phyloP scores from a whole-genome alignment of 805 yeast species.

The Metschnikowia santaceciliae region DNA sequence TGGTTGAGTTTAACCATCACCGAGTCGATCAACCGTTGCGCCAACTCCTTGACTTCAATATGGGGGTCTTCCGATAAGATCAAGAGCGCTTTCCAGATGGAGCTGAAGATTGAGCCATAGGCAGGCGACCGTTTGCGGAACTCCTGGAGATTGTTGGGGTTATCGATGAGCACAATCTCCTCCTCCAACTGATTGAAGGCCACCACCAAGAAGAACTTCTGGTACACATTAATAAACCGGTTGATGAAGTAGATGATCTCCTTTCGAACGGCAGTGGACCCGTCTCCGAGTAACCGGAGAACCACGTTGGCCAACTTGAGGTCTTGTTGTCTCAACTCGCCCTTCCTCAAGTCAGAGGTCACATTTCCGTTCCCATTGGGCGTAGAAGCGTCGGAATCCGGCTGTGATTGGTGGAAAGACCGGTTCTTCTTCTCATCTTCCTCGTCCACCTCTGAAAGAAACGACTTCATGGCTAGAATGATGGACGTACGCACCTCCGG shows the following conservation, averaged over 20 bases:
- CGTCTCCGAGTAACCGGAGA: conserved; percentile 72
- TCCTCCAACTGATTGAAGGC: conserved; percentile 83
- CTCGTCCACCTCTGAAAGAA: conserved; percentile 47
- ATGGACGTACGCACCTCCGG: conserved; percentile 93
- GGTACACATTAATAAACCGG: conserved; percentile 64
- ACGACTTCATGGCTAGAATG: conserved; percentile 66
- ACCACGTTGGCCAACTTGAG: conserved; percentile 65
- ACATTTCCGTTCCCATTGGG: conserved; percentile 11
- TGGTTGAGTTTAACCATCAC: conserved; percentile 61
- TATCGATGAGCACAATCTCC: conserved; percentile 64
- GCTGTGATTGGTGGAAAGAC: conserved; percentile 1
- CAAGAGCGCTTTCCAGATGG: conserved; percentile 82
- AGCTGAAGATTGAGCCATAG: conserved; percentile 79
- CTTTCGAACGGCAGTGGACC: conserved; percentile 82
- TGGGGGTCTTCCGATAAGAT: conserved; percentile 86
- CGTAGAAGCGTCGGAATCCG: conserved; percentile 8
- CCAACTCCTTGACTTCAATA: conserved; percentile 67
- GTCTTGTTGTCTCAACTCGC: conserved; percentile 63
- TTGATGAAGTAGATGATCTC: conserved; percentile 79
- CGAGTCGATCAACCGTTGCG: conserved; percentile 71
- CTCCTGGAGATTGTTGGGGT: conserved; percentile 58
- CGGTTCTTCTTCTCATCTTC: conserved; percentile 5
- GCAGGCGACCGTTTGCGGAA: conserved; percentile 70
- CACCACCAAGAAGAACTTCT: conserved; percentile 74
- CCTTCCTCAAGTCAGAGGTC: conserved; percentile 31